These are phyloP conservation scores for Xylariales sp. DNA, from an alignment of 2,329 filamentous ascomycete species.

Conservation along the genomic window DNA sequence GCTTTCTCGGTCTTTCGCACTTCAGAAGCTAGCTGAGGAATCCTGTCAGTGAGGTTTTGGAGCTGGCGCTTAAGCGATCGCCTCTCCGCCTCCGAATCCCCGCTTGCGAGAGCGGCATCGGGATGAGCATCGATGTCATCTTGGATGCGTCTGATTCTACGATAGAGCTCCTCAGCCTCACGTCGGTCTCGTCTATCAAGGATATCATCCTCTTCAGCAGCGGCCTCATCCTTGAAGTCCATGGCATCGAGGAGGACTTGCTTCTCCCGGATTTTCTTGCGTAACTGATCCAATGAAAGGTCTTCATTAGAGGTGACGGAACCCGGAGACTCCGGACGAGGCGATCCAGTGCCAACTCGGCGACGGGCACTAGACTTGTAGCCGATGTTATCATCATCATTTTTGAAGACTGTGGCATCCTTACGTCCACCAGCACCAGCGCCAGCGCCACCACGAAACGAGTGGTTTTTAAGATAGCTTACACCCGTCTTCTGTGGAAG, in stretches of 20 bases:
- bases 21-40: conserved; percentile 88
- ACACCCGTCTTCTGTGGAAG: conserved; percentile 97
- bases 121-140: conserved; percentile 93
- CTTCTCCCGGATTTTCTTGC: conserved; percentile 90
- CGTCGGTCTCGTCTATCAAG: conserved; percentile 85
- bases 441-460: conserved; percentile 66
- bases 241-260: conserved; percentile 92
- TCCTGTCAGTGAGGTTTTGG: conserved; percentile 79
- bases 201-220: conserved; percentile 83
- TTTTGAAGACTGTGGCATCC: conserved; percentile 94
- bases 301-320: conserved; percentile 72
- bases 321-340: conserved; percentile 71
- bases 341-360: conserved; percentile 70
- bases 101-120: conserved; percentile 62
- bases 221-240: conserved; percentile 91
- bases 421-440: conserved; percentile 62
- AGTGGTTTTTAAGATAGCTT: conserved; percentile 94
- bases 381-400: conserved; percentile 87
- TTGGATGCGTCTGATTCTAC: conserved; percentile 84
- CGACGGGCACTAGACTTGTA: conserved; percentile 93
- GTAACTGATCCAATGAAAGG: conserved; percentile 77
- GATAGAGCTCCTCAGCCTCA: conserved; percentile 91
- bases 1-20: conserved; percentile 86
- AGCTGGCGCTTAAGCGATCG: conserved; percentile 83
- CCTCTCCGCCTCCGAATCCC: conserved; percentile 84